Evolutionary conservation across 495 filamentous ascomycete species (phyloP), one percentile per base, ranked within the genome.

Genomic region (Tuber umbilicatum): DNA sequence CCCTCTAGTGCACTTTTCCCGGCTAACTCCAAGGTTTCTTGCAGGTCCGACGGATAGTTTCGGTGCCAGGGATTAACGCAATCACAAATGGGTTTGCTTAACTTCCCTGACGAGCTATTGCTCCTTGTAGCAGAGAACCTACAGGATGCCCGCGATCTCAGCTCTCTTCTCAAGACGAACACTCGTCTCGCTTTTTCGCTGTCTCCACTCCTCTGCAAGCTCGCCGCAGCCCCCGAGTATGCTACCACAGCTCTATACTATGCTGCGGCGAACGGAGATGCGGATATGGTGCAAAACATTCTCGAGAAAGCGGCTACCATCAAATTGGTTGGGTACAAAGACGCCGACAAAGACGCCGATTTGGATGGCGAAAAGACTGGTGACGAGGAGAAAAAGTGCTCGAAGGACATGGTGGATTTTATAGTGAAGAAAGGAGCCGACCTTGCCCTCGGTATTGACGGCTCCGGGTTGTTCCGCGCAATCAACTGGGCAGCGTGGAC

Each of bases 401-500:
- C 50, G 55, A 42, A 60, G 42, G 55, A 23, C 38, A 72, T 78
- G 4, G 50, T 78, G 31, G 55, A 71, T 16, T 74, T 73, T 31
- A 71, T 78, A 31, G 64, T 78, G 31, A 31, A 21, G 12, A 71
- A 78, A 45, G 77, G 77, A n/a, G 77, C 74, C 37, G 67, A 78
- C 17, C 42, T 78, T 2, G 43, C 40, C 27, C 77, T 78, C 9
- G 75, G 71, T 47, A 43, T 17, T 10, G 60, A 74, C 38, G 71
- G 71, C 27, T 69, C 70, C 14, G 77, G 74, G 9, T 73, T 72
- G 71, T 71, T 74, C n/a, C 47, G 75, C 27, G 75, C 77, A 17
- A 60, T 78, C 23, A 75, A 78, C 38, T 78, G 77, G 77, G 77
- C 76, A 37, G 77, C 77, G 23, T 47, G 69, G 45, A 78, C 42